Evolutionary conservation across 306 rosid genomes (phyloP).

Genomic region (Cyclanthera cordifolia): DNA sequence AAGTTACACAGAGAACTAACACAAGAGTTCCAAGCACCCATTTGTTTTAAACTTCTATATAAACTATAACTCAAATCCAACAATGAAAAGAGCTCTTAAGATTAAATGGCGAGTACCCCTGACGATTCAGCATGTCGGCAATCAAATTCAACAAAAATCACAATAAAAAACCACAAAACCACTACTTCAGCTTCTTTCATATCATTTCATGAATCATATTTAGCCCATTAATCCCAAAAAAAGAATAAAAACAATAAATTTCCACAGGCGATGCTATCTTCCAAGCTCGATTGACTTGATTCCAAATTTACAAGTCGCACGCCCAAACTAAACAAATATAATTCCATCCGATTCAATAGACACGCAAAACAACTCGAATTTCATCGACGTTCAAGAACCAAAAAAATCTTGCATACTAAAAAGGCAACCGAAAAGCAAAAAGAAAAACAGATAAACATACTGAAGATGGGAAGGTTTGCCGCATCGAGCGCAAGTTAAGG

Average conservation of each 20-base stretch:
- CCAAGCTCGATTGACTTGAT: not conserved
- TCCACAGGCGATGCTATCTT: not conserved
- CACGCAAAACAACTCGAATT: not conserved
- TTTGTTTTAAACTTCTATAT: not conserved
- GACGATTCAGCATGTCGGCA: not conserved
- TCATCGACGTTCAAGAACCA: not conserved
- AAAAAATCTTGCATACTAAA: not conserved
- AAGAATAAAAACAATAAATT: not conserved
- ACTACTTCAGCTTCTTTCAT: not conserved
- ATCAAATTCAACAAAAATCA: not conserved
- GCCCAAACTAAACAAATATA: not conserved
- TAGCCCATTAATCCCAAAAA: not conserved
- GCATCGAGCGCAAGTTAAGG: slow-evolving; percentile 57
- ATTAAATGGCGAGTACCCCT: not conserved
- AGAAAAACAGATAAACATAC: slow-evolving; percentile 25
- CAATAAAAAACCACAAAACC: not conserved
- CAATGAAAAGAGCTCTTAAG: not conserved
- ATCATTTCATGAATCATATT: not conserved
- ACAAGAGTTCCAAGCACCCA: not conserved
- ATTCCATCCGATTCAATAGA: not conserved
- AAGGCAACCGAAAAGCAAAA: not conserved
- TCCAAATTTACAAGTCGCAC: not conserved
- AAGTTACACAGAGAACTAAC: not conserved
- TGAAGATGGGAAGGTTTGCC: slow-evolving; percentile 76
- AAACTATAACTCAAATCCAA: not conserved